These are phyloP conservation scores for Castanopsis chinensis DNA, from an alignment of 306 rosid species.

Conservation along the genomic window DNA sequence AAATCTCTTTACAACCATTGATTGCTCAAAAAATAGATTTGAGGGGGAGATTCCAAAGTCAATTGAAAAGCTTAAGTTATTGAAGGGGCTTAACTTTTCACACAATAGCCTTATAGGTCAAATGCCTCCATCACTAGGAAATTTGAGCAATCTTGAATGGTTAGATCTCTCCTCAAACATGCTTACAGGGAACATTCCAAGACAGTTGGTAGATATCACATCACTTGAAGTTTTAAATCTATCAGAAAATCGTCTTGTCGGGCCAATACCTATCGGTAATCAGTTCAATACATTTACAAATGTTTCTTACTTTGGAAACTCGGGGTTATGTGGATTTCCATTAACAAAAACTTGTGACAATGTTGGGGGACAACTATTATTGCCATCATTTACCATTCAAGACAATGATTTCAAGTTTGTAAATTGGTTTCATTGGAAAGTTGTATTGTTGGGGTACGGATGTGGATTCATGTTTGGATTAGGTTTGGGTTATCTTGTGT, in stretches of 20 bases:
- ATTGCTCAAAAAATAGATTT: not conserved
- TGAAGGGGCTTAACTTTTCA: not conserved
- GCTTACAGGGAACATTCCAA: rapidly evolving
- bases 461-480: no score
- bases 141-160: not conserved
- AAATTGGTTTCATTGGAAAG: no score
- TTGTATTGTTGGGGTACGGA: no score
- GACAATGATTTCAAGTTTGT: rapidly evolving
- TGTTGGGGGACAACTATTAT: rapidly evolving
- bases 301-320: rapidly evolving
- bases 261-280: not conserved
- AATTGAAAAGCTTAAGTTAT: not conserved
- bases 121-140: not conserved
- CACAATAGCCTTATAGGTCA: not conserved
- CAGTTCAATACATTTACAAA: no score
- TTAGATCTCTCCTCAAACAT: no score
- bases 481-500: no score
- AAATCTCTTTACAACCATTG: not conserved
- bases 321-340: no score
- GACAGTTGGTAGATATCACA: not conserved
- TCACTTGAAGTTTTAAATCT: not conserved
- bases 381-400: no score
- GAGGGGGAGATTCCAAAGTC: not conserved
- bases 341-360: no score
- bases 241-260: not conserved